These are phyloP conservation scores for Candida sp. DNA, from an alignment of 1,139 yeast species.

Conservation along the genomic window DNA sequence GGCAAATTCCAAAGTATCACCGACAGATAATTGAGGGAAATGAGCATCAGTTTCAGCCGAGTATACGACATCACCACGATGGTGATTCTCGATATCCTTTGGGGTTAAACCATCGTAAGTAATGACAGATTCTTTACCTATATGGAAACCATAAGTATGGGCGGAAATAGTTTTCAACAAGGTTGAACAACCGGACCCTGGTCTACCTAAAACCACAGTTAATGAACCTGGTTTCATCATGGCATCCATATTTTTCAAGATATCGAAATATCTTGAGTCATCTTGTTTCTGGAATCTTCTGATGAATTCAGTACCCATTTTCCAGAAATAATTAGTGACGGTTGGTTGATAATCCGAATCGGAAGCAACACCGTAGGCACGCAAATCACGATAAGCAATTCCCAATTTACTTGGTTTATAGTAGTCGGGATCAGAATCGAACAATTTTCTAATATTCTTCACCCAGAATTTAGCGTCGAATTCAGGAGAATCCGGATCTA, in stretches of 20 bases:
- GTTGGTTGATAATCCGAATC: slow-evolving; percentile 82
- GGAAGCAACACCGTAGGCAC: slow-evolving; percentile 73
- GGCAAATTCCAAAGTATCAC: slow-evolving; percentile 48
- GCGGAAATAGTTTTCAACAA: slow-evolving; percentile 31
- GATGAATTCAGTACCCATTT: slow-evolving; percentile 14
- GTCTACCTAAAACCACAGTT: slow-evolving; percentile 35
- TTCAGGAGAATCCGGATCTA: slow-evolving; percentile 10
- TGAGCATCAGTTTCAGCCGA: slow-evolving; percentile 53
- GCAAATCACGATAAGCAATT: slow-evolving; percentile 60
- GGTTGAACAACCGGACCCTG: slow-evolving; percentile 36
- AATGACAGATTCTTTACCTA: slow-evolving; percentile 24
- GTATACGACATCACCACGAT: slow-evolving; percentile 48
- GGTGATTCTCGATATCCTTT: slow-evolving; percentile 41
- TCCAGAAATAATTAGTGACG: slow-evolving; percentile 47
- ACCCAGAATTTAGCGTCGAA: slow-evolving; percentile 57
- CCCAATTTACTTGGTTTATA: slow-evolving; percentile 67
- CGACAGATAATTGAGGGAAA: slow-evolving; percentile 51
- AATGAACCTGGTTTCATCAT: slow-evolving; percentile 31
- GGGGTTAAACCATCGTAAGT: slow-evolving; percentile 52
- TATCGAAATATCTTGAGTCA: slow-evolving; percentile 22
- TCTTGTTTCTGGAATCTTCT: slow-evolving; percentile 42
- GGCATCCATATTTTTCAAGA: slow-evolving; percentile 33
- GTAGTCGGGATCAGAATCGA: slow-evolving; percentile 57
- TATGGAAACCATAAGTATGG: slow-evolving; percentile 32
- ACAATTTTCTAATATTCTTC: slow-evolving; percentile 56